phyloP scores from a whole-genome alignment of 352 stramenopile genomes.

The Elongisporangium undulatum region DNA sequence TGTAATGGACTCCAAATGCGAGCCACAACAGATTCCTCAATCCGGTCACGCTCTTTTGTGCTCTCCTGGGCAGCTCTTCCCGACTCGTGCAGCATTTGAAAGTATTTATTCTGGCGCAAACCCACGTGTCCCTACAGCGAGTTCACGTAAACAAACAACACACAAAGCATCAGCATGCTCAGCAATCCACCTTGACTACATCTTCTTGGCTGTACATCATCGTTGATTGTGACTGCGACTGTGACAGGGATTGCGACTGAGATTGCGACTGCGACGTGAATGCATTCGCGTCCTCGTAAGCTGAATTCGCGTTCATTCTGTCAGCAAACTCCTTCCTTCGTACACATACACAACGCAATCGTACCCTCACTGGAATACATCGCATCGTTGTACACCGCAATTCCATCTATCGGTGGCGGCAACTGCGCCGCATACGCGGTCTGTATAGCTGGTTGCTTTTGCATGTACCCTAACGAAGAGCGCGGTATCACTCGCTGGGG shows the following conservation, averaged over 20 bases:
- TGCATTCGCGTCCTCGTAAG: slow-evolving; percentile 21
- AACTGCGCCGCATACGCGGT: not conserved
- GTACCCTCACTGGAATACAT: not conserved
- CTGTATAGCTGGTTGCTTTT: not conserved
- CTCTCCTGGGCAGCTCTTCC: not conserved
- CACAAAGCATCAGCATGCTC: not conserved
- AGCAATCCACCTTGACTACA: slow-evolving; percentile 12
- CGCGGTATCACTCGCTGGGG: not conserved
- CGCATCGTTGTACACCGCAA: not conserved
- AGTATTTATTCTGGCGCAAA: slow-evolving; percentile 10
- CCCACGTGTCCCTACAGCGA: not conserved
- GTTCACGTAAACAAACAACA: not conserved
- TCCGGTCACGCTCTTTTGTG: not conserved
- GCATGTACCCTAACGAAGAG: not conserved
- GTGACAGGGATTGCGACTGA: slow-evolving; percentile 26
- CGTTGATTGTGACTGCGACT: slow-evolving; percentile 29
- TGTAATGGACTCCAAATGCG: slow-evolving; percentile 6
- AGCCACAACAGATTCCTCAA: not conserved
- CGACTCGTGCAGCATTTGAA: slow-evolving; percentile 4
- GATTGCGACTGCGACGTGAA: slow-evolving; percentile 42
- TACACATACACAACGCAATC: not conserved
- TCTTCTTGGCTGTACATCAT: slow-evolving; percentile 22
- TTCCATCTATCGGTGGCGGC: not conserved
- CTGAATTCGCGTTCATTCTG: slow-evolving; percentile 1
- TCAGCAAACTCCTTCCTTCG: not conserved